These are phyloP conservation scores for Powellomyces hirtus DNA, from an alignment of 192 early-diverging fungal genomes.

Conservation along the genomic window DNA sequence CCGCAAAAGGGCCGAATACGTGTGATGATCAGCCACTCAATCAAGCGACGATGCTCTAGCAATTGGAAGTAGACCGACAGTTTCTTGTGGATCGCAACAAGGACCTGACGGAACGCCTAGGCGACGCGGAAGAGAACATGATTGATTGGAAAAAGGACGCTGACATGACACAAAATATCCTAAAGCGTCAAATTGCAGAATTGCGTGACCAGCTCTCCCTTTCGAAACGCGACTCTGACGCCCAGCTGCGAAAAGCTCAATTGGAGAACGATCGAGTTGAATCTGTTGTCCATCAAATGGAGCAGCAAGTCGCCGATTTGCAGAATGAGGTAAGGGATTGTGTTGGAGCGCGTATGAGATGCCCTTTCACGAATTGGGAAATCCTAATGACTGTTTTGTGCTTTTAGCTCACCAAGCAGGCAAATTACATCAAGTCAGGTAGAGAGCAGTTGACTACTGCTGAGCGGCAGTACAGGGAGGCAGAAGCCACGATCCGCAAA, in stretches of 20 bases:
- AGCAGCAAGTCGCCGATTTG: background rate
- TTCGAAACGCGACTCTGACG: slow-evolving; percentile 34
- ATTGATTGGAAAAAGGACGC: slow-evolving; percentile 12
- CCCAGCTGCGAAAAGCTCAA: slow-evolving; percentile 3
- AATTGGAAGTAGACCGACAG: slow-evolving; percentile 57
- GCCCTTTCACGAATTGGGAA: background rate
- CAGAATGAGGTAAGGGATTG: slow-evolving; percentile 13
- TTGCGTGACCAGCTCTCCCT: slow-evolving; percentile 6
- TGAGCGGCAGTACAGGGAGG: slow-evolving; percentile 45
- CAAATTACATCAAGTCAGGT: background rate
- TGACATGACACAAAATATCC: slow-evolving; percentile 1
- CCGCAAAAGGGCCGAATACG: background rate
- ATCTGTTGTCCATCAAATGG: background rate
- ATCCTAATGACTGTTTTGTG: background rate
- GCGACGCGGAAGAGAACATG: slow-evolving; percentile 22
- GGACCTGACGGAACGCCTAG: slow-evolving; percentile 26
- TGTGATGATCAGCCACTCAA: background rate
- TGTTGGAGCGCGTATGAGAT: background rate
- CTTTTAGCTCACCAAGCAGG: background rate
- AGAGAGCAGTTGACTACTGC: background rate
- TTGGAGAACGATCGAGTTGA: background rate
- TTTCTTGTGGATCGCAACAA: slow-evolving; percentile 60
- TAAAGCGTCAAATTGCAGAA: slow-evolving; percentile 4
- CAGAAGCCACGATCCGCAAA: slow-evolving; percentile 51
- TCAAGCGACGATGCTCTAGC: too few relatives aligned